Conservation (phyloP, 345 rosid species). For the Arabis alpina region DNA sequence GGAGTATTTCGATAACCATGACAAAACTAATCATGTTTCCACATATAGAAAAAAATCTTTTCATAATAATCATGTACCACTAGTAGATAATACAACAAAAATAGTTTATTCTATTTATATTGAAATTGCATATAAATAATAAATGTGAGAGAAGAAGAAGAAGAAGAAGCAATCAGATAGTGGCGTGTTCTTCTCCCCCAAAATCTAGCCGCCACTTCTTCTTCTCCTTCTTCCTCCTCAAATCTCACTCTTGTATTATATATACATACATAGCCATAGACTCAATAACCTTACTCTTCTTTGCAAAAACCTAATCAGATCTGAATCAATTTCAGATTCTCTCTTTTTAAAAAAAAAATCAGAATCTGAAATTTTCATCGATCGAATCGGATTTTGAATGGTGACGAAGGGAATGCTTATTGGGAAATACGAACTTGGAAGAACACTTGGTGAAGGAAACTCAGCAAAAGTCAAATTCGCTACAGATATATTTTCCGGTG, state of each 20-base stretch:
- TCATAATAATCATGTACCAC: too few relatives aligned
- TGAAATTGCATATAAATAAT: too few relatives aligned
- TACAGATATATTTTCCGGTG: constrained; percentile 59
- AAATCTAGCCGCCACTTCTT: constrained; percentile 7
- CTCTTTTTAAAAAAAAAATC: too few relatives aligned
- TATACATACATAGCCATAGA: neutral
- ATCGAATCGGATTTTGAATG: constrained; percentile 33
- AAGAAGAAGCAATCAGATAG: constrained; percentile 25
- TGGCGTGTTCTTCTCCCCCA: constrained; percentile 25
- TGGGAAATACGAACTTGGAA: constrained; percentile 86
- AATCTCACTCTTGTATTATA: neutral
- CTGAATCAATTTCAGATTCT: neutral
- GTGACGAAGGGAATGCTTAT: constrained; percentile 61
- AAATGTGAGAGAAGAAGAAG: neutral
- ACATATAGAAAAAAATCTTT: too few relatives aligned
- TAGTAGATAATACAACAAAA: too few relatives aligned
- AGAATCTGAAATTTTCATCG: too few relatives aligned
- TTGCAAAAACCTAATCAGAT: neutral
- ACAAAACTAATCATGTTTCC: too few relatives aligned
- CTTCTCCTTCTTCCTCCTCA: neutral
- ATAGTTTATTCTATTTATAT: too few relatives aligned
- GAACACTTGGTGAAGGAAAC: constrained; percentile 87
- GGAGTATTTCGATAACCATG: too few relatives aligned
- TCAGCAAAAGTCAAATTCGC: constrained; percentile 85
- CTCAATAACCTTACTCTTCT: constrained; percentile 1